phyloP scores from a whole-genome alignment of 2,329 filamentous ascomycete species.

The Aspergillus unguis region DNA sequence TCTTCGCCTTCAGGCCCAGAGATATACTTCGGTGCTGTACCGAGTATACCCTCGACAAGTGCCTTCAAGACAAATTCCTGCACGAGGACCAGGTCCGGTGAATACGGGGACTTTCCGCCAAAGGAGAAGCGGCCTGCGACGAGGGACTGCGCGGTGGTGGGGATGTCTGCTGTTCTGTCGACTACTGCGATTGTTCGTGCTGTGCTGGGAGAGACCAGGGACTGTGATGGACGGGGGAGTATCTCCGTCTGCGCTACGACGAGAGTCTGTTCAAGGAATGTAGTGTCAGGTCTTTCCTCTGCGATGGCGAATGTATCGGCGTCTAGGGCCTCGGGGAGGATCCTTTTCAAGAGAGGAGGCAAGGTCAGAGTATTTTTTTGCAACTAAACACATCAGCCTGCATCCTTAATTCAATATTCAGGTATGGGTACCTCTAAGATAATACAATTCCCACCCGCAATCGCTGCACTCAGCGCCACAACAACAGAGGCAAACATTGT shows the following conservation, averaged over 20 bases:
- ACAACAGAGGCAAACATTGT: constrained; percentile 49
- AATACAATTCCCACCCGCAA: constrained; percentile 53
- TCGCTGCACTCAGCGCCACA: constrained; percentile 44
- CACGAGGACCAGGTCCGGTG: constrained; percentile 62
- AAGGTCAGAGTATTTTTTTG: constrained; percentile 23
- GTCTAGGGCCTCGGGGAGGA: constrained; percentile 39
- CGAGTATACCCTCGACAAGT: constrained; percentile 51
- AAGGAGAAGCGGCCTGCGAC: constrained; percentile 55
- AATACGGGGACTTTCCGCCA: constrained; percentile 57
- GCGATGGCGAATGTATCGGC: constrained; percentile 49
- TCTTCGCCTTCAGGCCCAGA: constrained; percentile 23
- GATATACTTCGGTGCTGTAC: constrained; percentile 31
- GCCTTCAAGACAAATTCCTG: constrained; percentile 59
- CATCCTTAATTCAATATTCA: background rate
- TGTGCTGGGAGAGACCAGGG: constrained; percentile 27
- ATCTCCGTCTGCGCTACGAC: constrained; percentile 17
- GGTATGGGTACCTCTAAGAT: constrained; percentile 44
- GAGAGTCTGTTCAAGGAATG: constrained; percentile 26
- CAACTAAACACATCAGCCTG: background rate
- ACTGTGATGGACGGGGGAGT: constrained; percentile 6
- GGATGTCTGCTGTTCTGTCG: constrained; percentile 57
- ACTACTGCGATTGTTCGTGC: constrained; percentile 54
- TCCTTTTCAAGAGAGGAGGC: constrained; percentile 22
- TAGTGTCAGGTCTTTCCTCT: constrained; percentile 27
- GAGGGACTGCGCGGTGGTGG: constrained; percentile 52